These are phyloP conservation scores for Penicillium cinerascens DNA, from an alignment of 495 filamentous ascomycete species.

Conservation along the genomic window DNA sequence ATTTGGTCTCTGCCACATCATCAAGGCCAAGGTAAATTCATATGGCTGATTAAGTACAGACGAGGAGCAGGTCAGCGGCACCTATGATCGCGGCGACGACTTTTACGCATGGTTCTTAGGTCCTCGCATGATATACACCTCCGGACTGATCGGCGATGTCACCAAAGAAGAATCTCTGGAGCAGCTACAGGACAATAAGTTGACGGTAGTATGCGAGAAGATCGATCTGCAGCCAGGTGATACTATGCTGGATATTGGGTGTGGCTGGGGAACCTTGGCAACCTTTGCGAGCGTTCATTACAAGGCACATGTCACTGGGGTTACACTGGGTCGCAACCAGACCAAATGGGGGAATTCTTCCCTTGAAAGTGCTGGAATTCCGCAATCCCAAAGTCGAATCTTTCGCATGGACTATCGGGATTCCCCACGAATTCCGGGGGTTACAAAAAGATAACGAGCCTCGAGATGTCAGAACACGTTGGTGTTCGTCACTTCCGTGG, in stretches of 20 bases:
- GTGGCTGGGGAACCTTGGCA: conserved; percentile 83
- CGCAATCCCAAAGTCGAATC: conserved; percentile 56
- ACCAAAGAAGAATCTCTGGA: conserved; percentile 74
- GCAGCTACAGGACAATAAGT: conserved; percentile 86
- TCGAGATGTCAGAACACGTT: conserved; percentile 91
- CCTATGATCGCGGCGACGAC: conserved; percentile 86
- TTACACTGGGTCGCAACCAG: conserved; percentile 80
- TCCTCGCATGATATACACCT: conserved; percentile 88
- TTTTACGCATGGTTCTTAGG: conserved; percentile 89
- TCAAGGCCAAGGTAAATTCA: too few species aligned
- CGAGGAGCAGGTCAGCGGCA: conserved; percentile 81
- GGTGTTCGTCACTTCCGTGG: conserved; percentile 65
- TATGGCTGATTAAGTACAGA: too few species aligned
- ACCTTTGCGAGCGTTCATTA: conserved; percentile 77
- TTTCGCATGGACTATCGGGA: conserved; percentile 72
- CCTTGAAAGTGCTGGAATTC: conserved; percentile 51
- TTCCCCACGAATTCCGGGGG: conserved; percentile 55
- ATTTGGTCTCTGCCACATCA: too few species aligned
- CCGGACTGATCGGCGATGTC: conserved; percentile 74
- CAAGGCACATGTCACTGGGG: conserved; percentile 71
- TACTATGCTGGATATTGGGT: conserved; percentile 75
- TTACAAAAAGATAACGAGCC: conserved; percentile 82
- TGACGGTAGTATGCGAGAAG: conserved; percentile 83
- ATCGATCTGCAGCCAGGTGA: conserved; percentile 69
- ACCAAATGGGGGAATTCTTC: conserved; percentile 68